These are phyloP conservation scores for Teratosphaeria viscida DNA, from an alignment of 2,329 filamentous ascomycete genomes.

Conservation along the genomic window DNA sequence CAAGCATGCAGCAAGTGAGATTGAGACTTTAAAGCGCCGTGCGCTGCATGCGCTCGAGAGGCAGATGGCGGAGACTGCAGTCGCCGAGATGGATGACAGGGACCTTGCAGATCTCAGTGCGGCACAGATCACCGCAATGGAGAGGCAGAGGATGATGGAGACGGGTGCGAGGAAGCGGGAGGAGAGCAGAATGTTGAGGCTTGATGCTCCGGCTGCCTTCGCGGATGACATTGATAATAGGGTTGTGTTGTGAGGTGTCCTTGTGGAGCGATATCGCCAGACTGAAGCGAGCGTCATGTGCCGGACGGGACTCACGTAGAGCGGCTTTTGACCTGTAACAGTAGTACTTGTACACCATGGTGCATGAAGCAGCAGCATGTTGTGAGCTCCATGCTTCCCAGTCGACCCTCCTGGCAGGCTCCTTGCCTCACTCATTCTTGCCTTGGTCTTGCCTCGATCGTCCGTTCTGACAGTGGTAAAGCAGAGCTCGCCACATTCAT, in stretches of 20 bases:
- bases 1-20: constrained; percentile 24
- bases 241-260: background rate
- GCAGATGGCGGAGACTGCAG: constrained; percentile 29
- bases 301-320: background rate
- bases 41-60: constrained; percentile 31
- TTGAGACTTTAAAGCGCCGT: constrained; percentile 25
- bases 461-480: too few relatives aligned
- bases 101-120: constrained; percentile 26
- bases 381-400: too few relatives aligned
- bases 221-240: constrained; percentile 21
- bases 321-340: background rate
- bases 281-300: background rate
- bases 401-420: too few relatives aligned
- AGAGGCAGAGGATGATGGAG: constrained; percentile 12
- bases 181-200: constrained; percentile 11
- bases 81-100: constrained; percentile 24
- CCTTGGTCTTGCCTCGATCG: too few relatives aligned
- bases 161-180: constrained; percentile 14
- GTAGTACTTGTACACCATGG: background rate
- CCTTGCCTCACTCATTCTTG: too few relatives aligned
- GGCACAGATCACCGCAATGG: constrained; percentile 23
- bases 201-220: constrained; percentile 11
- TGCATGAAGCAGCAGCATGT: background rate
- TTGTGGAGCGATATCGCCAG: background rate
- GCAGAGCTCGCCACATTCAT: too few relatives aligned